Percentiles rank a stretch among this genome's conserved stretches.
phyloP scores from a whole-genome alignment of 2,329 filamentous ascomycete genomes.

The Thelonectria rubi region DNA sequence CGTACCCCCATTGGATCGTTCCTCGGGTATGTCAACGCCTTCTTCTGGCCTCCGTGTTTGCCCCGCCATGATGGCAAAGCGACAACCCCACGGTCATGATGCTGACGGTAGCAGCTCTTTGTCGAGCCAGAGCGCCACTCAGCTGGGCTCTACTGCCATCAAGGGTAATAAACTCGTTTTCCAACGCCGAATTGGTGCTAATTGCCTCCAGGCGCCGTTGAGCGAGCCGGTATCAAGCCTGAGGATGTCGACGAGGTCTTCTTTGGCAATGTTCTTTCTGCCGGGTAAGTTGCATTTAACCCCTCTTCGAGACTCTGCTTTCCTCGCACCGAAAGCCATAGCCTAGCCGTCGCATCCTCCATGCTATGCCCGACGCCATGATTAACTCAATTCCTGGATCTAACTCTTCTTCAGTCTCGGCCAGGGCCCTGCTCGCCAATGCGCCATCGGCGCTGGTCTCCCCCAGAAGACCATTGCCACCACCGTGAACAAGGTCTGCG shows the following conservation, averaged over 20 bases:
- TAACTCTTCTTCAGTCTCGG: constrained; percentile 71
- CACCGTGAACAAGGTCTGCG: constrained; percentile 99
- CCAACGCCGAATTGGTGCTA: not conserved
- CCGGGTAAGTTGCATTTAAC: constrained; percentile 70
- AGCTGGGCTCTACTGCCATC: constrained; percentile 91
- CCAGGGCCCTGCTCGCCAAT: constrained; percentile 96
- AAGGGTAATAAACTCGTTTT: constrained; percentile 69
- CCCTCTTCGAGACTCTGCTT: constrained; percentile 18
- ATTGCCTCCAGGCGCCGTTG: constrained; percentile 70
- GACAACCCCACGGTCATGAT: constrained; percentile 8
- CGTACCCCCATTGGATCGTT: constrained; percentile 95
- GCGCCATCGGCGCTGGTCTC: constrained; percentile 88
- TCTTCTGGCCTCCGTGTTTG: not conserved
- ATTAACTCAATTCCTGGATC: constrained; percentile 8
- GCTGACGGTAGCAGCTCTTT: constrained; percentile 71
- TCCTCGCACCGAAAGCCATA: not conserved
- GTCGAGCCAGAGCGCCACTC: constrained; percentile 83
- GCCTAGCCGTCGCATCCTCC: not conserved
- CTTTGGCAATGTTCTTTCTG: constrained; percentile 97
- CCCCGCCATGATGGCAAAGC: constrained; percentile 11
- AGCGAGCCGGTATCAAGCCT: constrained; percentile 87
- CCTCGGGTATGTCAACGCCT: constrained; percentile 72
- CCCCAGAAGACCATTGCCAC: constrained; percentile 82
- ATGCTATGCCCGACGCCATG: not conserved
- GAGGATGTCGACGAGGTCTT: constrained; percentile 95